Evolutionary conservation across 2,329 filamentous ascomycete genomes (phyloP), one percentile per base, ranked within the genome.

Genomic region (Bertia moriformis): DNA sequence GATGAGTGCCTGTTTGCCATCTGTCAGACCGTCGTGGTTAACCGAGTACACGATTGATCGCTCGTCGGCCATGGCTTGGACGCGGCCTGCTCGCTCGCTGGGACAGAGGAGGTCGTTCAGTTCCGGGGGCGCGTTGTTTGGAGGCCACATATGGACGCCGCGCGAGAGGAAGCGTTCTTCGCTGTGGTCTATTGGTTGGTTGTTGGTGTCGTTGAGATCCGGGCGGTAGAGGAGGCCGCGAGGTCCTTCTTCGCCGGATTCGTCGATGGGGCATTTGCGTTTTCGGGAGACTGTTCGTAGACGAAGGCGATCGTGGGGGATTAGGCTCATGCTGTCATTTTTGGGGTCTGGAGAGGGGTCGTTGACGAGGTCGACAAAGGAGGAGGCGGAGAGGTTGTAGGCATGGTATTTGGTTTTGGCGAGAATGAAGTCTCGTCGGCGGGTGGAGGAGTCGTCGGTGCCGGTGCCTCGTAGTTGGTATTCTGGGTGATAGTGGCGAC

Each of bases 341-440:
- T n/a, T n/a, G 10, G 24, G 24, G 10, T 10, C 10, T 12, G 32
- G 32, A 7, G 12, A 7, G 3, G 58, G 55, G 40, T 64, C 60
- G 19, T 58, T 61, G 33, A 65, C 57, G 14, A 65, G 48, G 37
- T 65, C 62, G 18, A 65, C 40, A 43, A 62, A 64, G 10, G 58
- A 52, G 5, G 55, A 53, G 18, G 58, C 50, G 15, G 56, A 57
- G 36, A 54, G 51, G 30, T 62, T 55, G 44, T 65, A 65, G 18
- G 53, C 51, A 39, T 57, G 57, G 42, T 57, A 59, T 39, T 63
- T 64, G 0, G 60, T 65, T 42, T 58, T 59, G 14, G 58, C 59
- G 3, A 61, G 48, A 33, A 62, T 63, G 42, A 61, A 65, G 40
- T 63, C 60, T 15, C 51, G 51, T 17, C 51, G 51, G 1, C 36